These are phyloP conservation scores for Trichoderma breve DNA, from an alignment of 2,329 filamentous ascomycete genomes.

Conservation along the genomic window DNA sequence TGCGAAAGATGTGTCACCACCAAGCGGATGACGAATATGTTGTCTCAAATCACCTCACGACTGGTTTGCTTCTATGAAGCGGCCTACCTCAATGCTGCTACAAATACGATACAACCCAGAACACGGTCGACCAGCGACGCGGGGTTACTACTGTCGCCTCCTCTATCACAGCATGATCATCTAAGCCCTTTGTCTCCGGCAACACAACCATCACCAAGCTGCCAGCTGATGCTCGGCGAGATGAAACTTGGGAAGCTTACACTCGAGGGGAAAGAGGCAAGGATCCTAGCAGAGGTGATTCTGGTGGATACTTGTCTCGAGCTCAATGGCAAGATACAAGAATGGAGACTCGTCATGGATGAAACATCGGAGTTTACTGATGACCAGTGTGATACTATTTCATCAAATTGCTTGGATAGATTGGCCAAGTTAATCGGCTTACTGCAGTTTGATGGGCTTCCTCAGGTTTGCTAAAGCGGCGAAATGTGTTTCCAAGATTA, in stretches of 20 bases:
- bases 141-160: not conserved
- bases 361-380: not conserved
- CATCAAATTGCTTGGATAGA: not conserved
- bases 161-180: not conserved
- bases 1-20: slow-evolving; percentile 10
- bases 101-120: not conserved
- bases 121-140: not conserved
- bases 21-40: slow-evolving; percentile 2
- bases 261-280: slow-evolving; percentile 5
- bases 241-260: slow-evolving; percentile 17
- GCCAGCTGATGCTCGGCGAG: not conserved
- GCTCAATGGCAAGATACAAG: slow-evolving; percentile 12
- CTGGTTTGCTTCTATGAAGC: slow-evolving; percentile 19
- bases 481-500: not conserved
- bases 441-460: slow-evolving; percentile 15
- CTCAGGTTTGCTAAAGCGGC: not conserved
- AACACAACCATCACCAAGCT: not conserved
- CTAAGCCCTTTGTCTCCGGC: not conserved
- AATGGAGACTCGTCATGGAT: slow-evolving; percentile 12
- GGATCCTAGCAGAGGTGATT: slow-evolving; percentile 10
- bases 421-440: slow-evolving; percentile 17
- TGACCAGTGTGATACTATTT: slow-evolving; percentile 3
- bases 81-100: not conserved
- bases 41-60: slow-evolving; percentile 18
- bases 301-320: slow-evolving; percentile 17